Conservation (phyloP, 805 yeast species). For the Lipomyces lipofer region DNA sequence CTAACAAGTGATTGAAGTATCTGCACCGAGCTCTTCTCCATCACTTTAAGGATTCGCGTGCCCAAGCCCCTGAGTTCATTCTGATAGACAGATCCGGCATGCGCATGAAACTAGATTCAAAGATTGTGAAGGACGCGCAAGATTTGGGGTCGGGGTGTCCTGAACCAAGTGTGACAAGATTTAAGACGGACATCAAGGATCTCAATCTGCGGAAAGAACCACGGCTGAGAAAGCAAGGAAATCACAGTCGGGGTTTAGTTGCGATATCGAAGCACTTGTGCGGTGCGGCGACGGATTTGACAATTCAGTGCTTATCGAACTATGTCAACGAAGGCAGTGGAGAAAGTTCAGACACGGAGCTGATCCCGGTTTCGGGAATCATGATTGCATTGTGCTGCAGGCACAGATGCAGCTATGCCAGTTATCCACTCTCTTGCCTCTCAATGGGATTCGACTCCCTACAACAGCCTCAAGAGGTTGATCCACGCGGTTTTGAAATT, state of each 20-base stretch:
- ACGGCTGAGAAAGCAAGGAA: slow-evolving; percentile 30
- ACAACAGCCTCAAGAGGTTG: slow-evolving; percentile 33
- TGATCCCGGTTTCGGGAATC: slow-evolving; percentile 47
- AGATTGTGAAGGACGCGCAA: slow-evolving; percentile 55
- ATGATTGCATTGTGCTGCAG: slow-evolving; percentile 92
- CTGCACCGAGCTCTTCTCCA: slow-evolving; percentile 34
- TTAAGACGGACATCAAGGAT: slow-evolving; percentile 80
- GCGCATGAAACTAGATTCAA: slow-evolving; percentile 74
- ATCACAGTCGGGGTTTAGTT: slow-evolving; percentile 33
- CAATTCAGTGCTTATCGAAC: slow-evolving; percentile 62
- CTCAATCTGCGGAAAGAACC: slow-evolving; percentile 53
- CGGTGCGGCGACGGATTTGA: slow-evolving; percentile 91
- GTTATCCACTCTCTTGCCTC: slow-evolving; percentile 46
- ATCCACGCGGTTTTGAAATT: slow-evolving; percentile 40
- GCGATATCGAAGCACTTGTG: slow-evolving; percentile 87
- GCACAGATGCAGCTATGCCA: slow-evolving; percentile 70
- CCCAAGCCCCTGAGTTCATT: slow-evolving; percentile 44
- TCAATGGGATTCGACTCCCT: too few relatives aligned
- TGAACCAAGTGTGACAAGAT: slow-evolving; percentile 48
- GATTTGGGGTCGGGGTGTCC: slow-evolving; percentile 23
- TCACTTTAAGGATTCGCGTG: not conserved
- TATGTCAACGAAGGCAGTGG: slow-evolving; percentile 1
- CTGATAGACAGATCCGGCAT: slow-evolving; percentile 76
- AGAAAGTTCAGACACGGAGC: not conserved
- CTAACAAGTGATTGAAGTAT: slow-evolving; percentile 14